Evolutionary conservation across 2,329 filamentous ascomycete species (phyloP), one percentile per base, ranked within the genome.

Genomic region (Myotisia sp.): DNA sequence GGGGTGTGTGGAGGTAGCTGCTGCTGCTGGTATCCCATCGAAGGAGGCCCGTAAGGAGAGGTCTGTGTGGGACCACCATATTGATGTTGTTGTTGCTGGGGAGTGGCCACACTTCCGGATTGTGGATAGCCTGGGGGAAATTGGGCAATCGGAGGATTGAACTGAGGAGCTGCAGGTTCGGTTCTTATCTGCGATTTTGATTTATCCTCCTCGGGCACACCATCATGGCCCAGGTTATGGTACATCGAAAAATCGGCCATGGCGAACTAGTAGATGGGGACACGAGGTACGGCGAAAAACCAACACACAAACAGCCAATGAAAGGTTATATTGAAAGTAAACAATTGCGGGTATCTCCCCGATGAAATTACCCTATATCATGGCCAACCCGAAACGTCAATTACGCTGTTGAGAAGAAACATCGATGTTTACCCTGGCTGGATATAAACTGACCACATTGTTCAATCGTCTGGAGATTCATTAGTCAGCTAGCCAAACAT

Each of bases 131-230:
- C 50, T 10, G 42, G 33, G 17, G 53, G 53, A n/a, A 49, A 49
- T 41, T 59, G 53, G 33, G 55, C 55, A 37, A 56, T 48, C 33
- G 54, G 44, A 37, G 56, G 46, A 30, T 52, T 49, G 53, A 76
- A 76, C 47, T 73, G 70, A 43, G 64, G 62, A 38, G 64, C 61
- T 37, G 61, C 61, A 31, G 65, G 67, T 42, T 70, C 67, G 6
- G 47, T 53, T 56, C 38, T 60, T 62, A 53, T 60, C 53, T 57
- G 65, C 58, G 48, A 68, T 59, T 55, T 73, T 57, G 57, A 70
- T 63, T 50, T 70, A 60, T 65, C 59, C 44, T 76, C 68, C 43
- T 48, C 47, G 41, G 53, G 47, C 36, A 39, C 44, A 19, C 38
- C 41, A 29, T 44, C 48, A 42, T 57, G 51, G 37, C 55, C 58